A percentile compares a stretch with the other conserved stretches of the same genome.
Conservation (phyloP, 163 green algal genomes). For the Chlorella variabilis region DNA sequence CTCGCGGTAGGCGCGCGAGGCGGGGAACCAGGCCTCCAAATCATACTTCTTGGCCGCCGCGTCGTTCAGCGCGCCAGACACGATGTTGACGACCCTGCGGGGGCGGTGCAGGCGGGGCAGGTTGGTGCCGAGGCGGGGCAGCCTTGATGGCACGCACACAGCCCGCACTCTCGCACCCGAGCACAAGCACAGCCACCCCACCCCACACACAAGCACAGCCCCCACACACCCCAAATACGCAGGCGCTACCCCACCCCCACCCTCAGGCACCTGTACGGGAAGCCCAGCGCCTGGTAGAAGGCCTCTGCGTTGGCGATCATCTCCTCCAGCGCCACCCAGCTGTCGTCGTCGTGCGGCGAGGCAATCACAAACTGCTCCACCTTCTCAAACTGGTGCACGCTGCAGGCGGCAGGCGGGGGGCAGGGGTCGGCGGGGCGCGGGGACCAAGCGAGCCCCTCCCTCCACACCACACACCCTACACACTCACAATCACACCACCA, state of each 20-base stretch:
- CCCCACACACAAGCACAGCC: too few relatives aligned
- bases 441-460: too few relatives aligned
- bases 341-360: constrained; percentile 81
- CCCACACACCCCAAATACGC: not conserved
- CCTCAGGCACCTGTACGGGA: constrained; percentile 82
- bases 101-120: too few relatives aligned
- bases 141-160: not conserved
- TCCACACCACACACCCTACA: too few relatives aligned
- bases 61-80: constrained; percentile 97
- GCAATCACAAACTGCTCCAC: constrained; percentile 99
- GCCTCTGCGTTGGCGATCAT: constrained; percentile 96
- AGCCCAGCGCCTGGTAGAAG: constrained; percentile 87
- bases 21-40: constrained; percentile 98
- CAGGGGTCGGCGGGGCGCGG: not conserved
- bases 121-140: too few relatives aligned
- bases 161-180: too few relatives aligned
- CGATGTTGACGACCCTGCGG: constrained; percentile 94
- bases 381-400: constrained; percentile 99
- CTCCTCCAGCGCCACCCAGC: constrained; percentile 93
- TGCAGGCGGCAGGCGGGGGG: constrained; percentile 35
- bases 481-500: too few relatives aligned
- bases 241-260: not conserved
- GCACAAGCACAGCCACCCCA: too few relatives aligned
- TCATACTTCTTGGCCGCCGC: constrained; percentile 99
- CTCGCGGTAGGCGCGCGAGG: constrained; percentile 89